Evolutionary conservation across 2,329 filamentous ascomycete species (phyloP), one percentile per base, ranked within the genome.

Genomic region (Ophiostoma australiae): DNA sequence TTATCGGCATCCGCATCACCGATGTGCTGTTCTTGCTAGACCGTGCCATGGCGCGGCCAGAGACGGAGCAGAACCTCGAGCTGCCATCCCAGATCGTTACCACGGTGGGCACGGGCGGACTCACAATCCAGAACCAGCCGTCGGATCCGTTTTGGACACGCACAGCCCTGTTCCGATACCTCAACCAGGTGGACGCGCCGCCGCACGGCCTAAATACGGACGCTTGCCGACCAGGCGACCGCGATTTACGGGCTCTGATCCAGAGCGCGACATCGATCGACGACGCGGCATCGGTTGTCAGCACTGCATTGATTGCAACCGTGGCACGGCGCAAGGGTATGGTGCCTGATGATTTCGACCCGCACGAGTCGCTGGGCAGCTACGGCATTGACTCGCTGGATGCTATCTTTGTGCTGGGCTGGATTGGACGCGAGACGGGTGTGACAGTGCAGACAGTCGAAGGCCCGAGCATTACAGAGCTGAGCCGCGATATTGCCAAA

Each of bases 61-160:
- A 80, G 44, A 76, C 76, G 31, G 72, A 75, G 3, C 74, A 74
- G 0, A 73, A 74, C 3, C 69, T 76, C 5, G 70, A 70, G 5
- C 78, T 82, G 44, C 85, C 84, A 0, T 73, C 82, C 0, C 84
- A 86, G 73, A 76, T 87, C 23, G 79, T 84, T n/a, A 81, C 84
- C 27, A 84, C 84, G 7, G 81, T 86, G 15, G 85, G 85, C 13
- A 86, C 85, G 0, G 85, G 85, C 23, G 85, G 85, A 0, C 79
- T 87, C 20, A 80, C 85, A 15, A 77, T 77, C 5, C 85, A 87
- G 74, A 87, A 86, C 75, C 78, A 81, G 70, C 82, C 83, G 0
- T 79, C 81, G 0, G 85, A 87, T 72, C 84, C 85, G 0, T 87
- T 85, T 76, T 87, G 85, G 84, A 80, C 82, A 11, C 81, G 80